Conservation (phyloP, 768 basidiomycete genomes). For the Tulasnella sp. region DNA sequence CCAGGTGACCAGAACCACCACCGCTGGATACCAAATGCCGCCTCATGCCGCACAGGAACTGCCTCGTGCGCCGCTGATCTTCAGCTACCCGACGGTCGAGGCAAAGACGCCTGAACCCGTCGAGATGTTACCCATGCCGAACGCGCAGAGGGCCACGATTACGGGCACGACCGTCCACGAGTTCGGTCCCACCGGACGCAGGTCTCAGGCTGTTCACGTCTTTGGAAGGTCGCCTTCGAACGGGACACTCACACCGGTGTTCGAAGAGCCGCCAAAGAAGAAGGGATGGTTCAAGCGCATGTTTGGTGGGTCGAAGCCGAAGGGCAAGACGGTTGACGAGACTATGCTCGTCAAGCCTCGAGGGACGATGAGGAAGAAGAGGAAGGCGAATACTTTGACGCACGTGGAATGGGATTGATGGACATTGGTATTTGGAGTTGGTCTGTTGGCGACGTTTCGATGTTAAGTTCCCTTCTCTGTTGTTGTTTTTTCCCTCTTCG, state of each 20-base stretch:
- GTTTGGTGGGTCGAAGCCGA: neutral
- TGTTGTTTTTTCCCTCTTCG: neutral
- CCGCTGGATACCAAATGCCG: neutral
- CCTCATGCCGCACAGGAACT: neutral
- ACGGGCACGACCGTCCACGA: neutral
- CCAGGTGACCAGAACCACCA: too few relatives aligned
- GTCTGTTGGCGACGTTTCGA: too few relatives aligned
- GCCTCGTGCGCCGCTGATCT: neutral
- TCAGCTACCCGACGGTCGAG: neutral
- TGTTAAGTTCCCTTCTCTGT: neutral
- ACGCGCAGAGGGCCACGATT: neutral
- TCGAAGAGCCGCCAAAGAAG: neutral
- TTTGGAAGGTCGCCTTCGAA: neutral
- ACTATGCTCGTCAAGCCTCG: neutral
- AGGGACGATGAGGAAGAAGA: constrained; percentile 20
- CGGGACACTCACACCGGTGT: neutral
- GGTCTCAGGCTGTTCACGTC: neutral
- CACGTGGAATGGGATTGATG: neutral
- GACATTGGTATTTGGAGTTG: too few relatives aligned
- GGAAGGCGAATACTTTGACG: neutral
- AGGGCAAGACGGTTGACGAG: neutral
- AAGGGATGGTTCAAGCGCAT: neutral
- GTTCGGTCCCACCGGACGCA: neutral
- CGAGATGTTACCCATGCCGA: neutral
- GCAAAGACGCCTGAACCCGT: neutral